Base-by-base conservation (phyloP, 257 asterid genomes). In the Nicotiana sylvestris region DNA sequence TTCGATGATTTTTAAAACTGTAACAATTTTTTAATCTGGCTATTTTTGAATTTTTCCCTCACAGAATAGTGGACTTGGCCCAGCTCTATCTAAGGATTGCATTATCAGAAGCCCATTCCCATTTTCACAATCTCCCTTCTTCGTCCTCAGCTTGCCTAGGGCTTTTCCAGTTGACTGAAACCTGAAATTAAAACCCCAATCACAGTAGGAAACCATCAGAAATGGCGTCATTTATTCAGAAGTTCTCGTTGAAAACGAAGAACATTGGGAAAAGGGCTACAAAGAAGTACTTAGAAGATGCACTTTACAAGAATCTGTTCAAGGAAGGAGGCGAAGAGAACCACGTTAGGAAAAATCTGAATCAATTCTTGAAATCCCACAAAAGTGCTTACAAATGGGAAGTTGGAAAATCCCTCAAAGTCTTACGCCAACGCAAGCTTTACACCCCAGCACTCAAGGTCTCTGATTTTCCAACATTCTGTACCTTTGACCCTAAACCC, bases 321-420 rank as follows among this genome's bases (percentile, higher is more conserved):
- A 92, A 90, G 83, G 89, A 89, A 39, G 98, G 98, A 33, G 89
- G 98, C 6, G 91, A 91, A 77, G 98, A 93, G 81, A 85, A 82
- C 37, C 78, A 18, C 2, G 97, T 93, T 0, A 88, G 92, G 81
- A 85, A 65, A 84, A 88, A 93, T 79, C 82, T 93, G 85, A 96
- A 94, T 83, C 87, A 87, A n/a, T 96, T 94, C 82, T 78, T 92
- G 81, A 88, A 90, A 81, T 89, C 95, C 10, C 91, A 78, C 51
- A 94, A 96, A 84, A 89, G 91, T 58, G 98, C 94, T 39, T 96
- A 83, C 70, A 96, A 96, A 90, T 96, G 98, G 99, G 99, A 96
- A 86, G 97, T 92, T 13, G 98, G 92, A 9, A 91, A 89, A 83
- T 83, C 97, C 32, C 86, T 96, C 84, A 92, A 92, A 87, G 82